Evolutionary conservation across 208 protist species (phyloP), one percentile per base, ranked within the genome.

Genomic region (Trypanosoma lewisi): DNA sequence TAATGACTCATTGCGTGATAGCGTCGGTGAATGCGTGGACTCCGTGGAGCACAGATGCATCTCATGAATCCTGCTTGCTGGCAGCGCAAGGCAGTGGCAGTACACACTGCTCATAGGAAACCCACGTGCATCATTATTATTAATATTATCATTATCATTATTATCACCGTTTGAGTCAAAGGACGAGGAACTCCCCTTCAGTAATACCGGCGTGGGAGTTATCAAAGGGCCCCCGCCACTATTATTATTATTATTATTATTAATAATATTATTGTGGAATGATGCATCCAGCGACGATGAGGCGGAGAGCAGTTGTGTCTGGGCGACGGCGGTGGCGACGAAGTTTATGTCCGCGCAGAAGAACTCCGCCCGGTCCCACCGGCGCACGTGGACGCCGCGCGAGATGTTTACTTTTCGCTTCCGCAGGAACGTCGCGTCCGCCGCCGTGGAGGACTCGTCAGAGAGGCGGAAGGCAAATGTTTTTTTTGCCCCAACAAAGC

Each of bases 341-440:
- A 78, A 80, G 44, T 64, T 44, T 47, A 87, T 63, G 17, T 69
- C 78, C 17, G 84, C 75, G 34, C 73, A 64, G 51, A 91, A 73
- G 47, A 89, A 72, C 53, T 89, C 82, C 8, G 86, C 82, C 4
- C 80, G 78, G 48, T 91, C 85, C 82, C 81, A 94, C 12, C 75
- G 80, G 57, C 56, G 54, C 11, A 83, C 67, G 16, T 57, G 23
- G 8, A 85, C 74, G 9, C 84, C 87, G 19, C 73, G 54, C 17
- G 76, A 55, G 4, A 70, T 73, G 19, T 63, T 64, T 9, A 89
- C 61, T n/a, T 68, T 50, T 8, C 67, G 69, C 45, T 80, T 79
- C 25, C 73, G 80, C 42, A 93, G 69, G 51, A 87, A 89, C n/a
- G 73, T 55, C 11, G 71, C 67, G 49, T 75, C 54, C 17, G 67